phyloP scores from a whole-genome alignment of 805 yeast genomes.

The Yarrowia divulgata region DNA sequence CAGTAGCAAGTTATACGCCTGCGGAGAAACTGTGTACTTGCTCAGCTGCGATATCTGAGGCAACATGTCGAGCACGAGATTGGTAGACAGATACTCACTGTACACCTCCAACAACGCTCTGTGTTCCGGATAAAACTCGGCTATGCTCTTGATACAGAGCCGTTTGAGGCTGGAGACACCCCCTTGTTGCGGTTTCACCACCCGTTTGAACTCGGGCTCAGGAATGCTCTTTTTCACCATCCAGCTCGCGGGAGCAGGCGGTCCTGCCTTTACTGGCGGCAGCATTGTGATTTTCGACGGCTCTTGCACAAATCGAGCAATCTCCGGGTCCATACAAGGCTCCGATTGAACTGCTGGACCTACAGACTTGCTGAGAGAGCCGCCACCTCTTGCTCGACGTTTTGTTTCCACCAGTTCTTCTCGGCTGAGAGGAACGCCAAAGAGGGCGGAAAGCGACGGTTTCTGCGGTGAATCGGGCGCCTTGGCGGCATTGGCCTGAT shows the following conservation, averaged over 20 bases:
- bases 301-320: conserved; percentile 7
- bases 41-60: conserved; percentile 17
- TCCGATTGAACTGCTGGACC: conserved; percentile 24
- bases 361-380: conserved; percentile 13
- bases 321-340: conserved; percentile 26
- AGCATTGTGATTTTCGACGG: not conserved
- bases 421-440: conserved; percentile 18
- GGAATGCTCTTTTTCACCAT: conserved; percentile 1
- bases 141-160: conserved; percentile 6
- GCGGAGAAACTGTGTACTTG: not conserved
- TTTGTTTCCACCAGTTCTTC: conserved; percentile 17
- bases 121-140: conserved; percentile 9
- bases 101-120: conserved; percentile 13
- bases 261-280: conserved; percentile 26
- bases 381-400: conserved; percentile 17
- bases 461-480: not conserved
- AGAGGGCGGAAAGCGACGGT: conserved; percentile 6
- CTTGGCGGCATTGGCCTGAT: not conserved
- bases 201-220: not conserved
- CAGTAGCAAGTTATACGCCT: not conserved
- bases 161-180: not conserved
- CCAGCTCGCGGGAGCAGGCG: conserved; percentile 19
- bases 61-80: conserved; percentile 13
- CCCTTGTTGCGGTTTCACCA: not conserved
- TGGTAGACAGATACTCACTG: conserved; percentile 5